Evolutionary conservation across 441 rosid genomes (phyloP).

Genomic region (Metrosideros polymorpha): DNA sequence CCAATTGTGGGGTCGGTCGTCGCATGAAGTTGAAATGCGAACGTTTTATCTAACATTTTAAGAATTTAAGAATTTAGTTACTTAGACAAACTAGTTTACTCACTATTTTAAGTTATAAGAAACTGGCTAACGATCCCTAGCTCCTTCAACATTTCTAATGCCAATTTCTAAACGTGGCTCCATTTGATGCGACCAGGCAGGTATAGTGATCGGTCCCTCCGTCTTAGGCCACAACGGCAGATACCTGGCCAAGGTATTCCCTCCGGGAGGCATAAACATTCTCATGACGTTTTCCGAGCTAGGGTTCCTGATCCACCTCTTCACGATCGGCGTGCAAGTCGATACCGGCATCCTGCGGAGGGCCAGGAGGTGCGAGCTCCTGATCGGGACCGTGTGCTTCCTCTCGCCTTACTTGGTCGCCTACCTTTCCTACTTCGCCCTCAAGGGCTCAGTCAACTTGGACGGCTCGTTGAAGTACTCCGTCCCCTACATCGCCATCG

Average conservation of each 20-base stretch:
- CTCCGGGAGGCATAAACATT: constrained; percentile 10
- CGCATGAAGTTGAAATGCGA: too few species aligned
- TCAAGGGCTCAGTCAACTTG: background rate
- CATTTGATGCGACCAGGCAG: constrained; percentile 22
- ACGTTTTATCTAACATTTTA: too few species aligned
- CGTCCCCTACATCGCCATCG: background rate
- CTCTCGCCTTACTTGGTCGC: background rate
- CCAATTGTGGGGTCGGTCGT: too few species aligned
- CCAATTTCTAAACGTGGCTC: background rate
- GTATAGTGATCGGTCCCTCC: constrained; percentile 37
- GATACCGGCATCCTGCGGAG: constrained; percentile 21
- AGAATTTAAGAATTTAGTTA: too few species aligned
- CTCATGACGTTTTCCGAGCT: constrained; percentile 20
- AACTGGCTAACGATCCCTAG: too few species aligned
- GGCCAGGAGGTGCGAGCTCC: constrained; percentile 26
- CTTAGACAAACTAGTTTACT: too few species aligned
- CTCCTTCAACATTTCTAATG: background rate
- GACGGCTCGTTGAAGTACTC: background rate
- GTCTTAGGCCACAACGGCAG: constrained; percentile 14
- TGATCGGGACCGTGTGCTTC: constrained; percentile 28
- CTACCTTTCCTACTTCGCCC: background rate
- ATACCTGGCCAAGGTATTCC: constrained; percentile 7
- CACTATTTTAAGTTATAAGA: too few species aligned
- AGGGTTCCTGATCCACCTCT: constrained; percentile 29
- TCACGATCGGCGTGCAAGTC: constrained; percentile 22